Evolutionary conservation across 2,329 filamentous ascomycete genomes (phyloP).

Genomic region (Trichoderma asperellum): DNA sequence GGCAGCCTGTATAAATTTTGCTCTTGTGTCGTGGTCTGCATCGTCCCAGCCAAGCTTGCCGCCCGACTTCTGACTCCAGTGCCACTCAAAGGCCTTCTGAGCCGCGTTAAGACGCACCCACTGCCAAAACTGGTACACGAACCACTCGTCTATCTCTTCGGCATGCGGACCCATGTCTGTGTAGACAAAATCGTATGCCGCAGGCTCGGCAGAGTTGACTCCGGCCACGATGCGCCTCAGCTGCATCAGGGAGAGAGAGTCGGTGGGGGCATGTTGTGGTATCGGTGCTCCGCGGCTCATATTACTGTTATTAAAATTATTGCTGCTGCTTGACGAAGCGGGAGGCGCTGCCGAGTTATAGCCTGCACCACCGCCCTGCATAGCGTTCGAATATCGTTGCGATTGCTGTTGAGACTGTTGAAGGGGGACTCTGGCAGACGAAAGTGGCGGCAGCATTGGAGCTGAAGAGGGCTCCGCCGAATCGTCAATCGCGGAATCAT

Average conservation of each 20-base stretch:
- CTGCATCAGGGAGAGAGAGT: constrained; percentile 77
- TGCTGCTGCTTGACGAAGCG: background rate
- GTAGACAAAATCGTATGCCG: constrained; percentile 85
- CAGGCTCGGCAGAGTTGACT: constrained; percentile 69
- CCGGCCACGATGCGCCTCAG: constrained; percentile 74
- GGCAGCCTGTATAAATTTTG: constrained; percentile 60
- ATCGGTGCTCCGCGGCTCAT: constrained; percentile 36
- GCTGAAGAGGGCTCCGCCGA: constrained; percentile 43
- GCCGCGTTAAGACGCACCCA: constrained; percentile 76
- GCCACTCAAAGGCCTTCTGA: constrained; percentile 75
- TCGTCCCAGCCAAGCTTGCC: constrained; percentile 64
- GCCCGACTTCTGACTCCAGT: constrained; percentile 64
- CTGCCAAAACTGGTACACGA: constrained; percentile 87
- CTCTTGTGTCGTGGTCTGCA: constrained; percentile 58
- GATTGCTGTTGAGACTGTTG: constrained; percentile 27
- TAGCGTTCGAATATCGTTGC: constrained; percentile 19
- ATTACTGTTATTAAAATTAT: constrained; percentile 31
- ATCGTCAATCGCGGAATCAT: constrained; percentile 43
- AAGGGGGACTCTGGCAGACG: constrained; percentile 23
- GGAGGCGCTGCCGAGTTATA: background rate
- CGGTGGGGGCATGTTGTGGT: constrained; percentile 52
- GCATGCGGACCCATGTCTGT: constrained; percentile 72
- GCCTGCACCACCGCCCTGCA: background rate
- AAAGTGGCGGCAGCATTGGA: constrained; percentile 38
- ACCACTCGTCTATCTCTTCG: constrained; percentile 97